Percentiles rank a stretch among this genome's conserved stretches.
These are phyloP conservation scores for Diaporthe sp. DNA, from an alignment of 2,329 filamentous ascomycete species.

Conservation along the genomic window DNA sequence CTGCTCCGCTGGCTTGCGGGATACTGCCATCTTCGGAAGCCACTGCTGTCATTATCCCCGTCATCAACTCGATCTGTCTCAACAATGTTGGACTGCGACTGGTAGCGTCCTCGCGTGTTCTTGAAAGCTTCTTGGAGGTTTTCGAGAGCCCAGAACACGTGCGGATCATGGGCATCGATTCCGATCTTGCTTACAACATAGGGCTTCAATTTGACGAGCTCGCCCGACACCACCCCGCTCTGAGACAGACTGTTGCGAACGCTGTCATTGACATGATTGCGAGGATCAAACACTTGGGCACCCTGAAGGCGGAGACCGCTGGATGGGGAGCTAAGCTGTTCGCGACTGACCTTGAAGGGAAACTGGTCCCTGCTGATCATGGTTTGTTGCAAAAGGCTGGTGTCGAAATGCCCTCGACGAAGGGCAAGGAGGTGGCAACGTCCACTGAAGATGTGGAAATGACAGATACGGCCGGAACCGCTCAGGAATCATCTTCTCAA, in stretches of 20 bases:
- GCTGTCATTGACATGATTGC: slow-evolving; percentile 91
- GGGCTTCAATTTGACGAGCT: slow-evolving; percentile 93
- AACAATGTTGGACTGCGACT: slow-evolving; percentile 89
- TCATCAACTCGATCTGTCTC: slow-evolving; percentile 92
- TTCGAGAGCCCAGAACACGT: slow-evolving; percentile 94
- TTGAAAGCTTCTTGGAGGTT: slow-evolving; percentile 93
- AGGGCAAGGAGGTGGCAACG: slow-evolving; percentile 52
- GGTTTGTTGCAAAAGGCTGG: slow-evolving; percentile 44
- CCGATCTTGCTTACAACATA: slow-evolving; percentile 75
- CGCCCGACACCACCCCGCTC: slow-evolving; percentile 87
- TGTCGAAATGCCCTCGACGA: slow-evolving; percentile 41
- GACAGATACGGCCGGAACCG: slow-evolving; percentile 60
- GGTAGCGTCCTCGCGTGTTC: slow-evolving; percentile 83
- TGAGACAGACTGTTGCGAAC: slow-evolving; percentile 83
- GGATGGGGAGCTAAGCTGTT: slow-evolving; percentile 85
- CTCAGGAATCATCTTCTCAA: not conserved
- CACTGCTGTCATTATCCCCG: slow-evolving; percentile 85
- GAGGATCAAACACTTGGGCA: slow-evolving; percentile 80
- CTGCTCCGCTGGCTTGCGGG: slow-evolving; percentile 67
- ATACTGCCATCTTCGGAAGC: slow-evolving; percentile 91
- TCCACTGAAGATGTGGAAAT: slow-evolving; percentile 71
- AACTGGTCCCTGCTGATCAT: slow-evolving; percentile 66
- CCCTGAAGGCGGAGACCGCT: slow-evolving; percentile 72
- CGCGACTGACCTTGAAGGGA: slow-evolving; percentile 67
- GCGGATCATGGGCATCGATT: slow-evolving; percentile 81